These are phyloP conservation scores for Daldinia bambusicola DNA, from an alignment of 495 filamentous ascomycete species.

Conservation along the genomic window DNA sequence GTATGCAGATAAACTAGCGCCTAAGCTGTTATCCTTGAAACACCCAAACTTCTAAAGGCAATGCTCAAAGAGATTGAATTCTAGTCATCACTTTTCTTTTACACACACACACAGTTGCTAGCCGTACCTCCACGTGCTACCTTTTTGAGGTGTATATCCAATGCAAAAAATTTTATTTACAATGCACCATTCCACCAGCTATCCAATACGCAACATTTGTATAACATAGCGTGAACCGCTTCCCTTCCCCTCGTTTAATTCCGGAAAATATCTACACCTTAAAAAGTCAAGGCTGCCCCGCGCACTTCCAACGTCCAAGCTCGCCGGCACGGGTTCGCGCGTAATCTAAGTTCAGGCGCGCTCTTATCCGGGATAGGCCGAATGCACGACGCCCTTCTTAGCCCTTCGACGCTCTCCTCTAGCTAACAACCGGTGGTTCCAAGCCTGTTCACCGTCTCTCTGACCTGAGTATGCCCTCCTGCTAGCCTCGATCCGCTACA, in stretches of 20 bases:
- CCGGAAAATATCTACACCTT: not conserved
- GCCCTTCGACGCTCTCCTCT: not conserved
- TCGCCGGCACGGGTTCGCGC: not conserved
- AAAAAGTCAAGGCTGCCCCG: constrained; percentile 22
- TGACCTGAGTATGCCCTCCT: constrained; percentile 35
- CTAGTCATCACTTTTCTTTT: not conserved
- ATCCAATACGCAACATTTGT: not conserved
- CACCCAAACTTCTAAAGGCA: constrained; percentile 10
- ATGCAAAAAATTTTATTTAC: not conserved
- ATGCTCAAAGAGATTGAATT: not conserved
- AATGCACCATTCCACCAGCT: not conserved
- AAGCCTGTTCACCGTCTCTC: constrained; percentile 7
- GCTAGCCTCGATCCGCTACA: constrained; percentile 22
- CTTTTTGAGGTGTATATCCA: too few species aligned
- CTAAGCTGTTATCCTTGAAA: constrained; percentile 18
- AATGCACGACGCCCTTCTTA: constrained; percentile 5
- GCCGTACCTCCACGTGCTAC: not conserved
- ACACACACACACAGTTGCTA: not conserved
- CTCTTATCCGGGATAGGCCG: constrained; percentile 13
- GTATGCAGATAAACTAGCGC: constrained; percentile 5
- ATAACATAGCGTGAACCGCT: constrained; percentile 3
- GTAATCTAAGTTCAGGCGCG: not conserved
- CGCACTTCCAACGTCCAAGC: not conserved
- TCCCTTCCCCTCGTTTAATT: constrained; percentile 1
- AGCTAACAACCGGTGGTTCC: constrained; percentile 14